phyloP scores from a whole-genome alignment of 139 green algal species.

The Micractinium sp. region DNA sequence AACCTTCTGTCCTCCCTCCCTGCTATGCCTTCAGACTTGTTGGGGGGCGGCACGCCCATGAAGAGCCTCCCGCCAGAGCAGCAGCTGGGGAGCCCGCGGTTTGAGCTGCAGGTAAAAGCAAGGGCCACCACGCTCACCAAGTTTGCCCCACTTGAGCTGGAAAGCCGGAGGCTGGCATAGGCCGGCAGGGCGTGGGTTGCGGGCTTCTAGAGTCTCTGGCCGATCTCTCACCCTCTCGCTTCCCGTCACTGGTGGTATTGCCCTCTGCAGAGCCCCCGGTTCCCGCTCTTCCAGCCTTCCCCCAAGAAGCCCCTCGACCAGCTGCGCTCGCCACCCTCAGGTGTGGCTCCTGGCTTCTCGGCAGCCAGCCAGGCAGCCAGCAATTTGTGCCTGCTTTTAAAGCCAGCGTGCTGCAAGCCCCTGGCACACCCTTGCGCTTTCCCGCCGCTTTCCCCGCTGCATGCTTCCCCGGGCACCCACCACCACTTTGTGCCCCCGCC shows the following conservation, averaged over 20 bases:
- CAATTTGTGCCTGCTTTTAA: background rate
- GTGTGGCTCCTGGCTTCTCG: background rate
- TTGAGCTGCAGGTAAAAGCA: background rate
- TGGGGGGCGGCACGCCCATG: slow-evolving; percentile 5
- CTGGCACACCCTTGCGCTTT: background rate
- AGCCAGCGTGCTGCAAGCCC: background rate
- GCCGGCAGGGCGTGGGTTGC: background rate
- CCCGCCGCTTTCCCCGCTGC: background rate
- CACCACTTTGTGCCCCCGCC: no score
- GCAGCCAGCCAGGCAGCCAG: background rate
- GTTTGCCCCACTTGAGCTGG: no score
- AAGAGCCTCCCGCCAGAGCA: background rate
- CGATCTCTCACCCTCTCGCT: background rate
- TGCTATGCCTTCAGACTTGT: background rate
- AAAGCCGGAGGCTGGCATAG: background rate
- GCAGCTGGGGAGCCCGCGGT: slow-evolving; percentile 15
- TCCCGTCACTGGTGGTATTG: no score
- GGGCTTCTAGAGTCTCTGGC: background rate
- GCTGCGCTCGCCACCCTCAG: slow-evolving; percentile 9
- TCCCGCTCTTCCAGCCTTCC: slow-evolving; percentile 34
- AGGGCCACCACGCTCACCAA: no score
- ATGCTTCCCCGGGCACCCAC: background rate
- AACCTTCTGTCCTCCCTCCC: background rate
- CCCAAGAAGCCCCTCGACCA: slow-evolving; percentile 4
- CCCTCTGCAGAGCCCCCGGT: slow-evolving; percentile 30